Base-by-base conservation (phyloP, 176 grass and related monocot genomes). In the Ensete glaucum region DNA sequence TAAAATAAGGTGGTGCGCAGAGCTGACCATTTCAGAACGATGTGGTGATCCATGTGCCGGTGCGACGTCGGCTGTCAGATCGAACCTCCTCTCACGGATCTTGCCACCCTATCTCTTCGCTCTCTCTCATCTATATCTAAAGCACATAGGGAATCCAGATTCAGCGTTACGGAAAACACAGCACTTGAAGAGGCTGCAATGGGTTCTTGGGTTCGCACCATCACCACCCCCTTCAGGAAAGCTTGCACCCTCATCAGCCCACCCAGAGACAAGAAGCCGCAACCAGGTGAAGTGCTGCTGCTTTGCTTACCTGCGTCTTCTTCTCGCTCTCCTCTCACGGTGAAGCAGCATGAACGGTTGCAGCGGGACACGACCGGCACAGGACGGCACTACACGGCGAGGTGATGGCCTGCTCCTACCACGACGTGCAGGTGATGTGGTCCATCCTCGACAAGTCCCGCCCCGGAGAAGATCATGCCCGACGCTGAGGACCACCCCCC, bases 391-490 rank as follows among this genome's bases (percentile, higher is more conserved):
- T 76, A 8, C 74, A 76, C 20, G 29, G 74, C 48, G 74, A 76
- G 74, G 74, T 76, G 57, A 76, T 52, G 59, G 74, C 74, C 58
- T 76, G 74, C 29, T 9, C 74, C 3, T 76, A 76, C 48, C 16
- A 64, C 0, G 74, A 76, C 59, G 74, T 76, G n/a, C 29, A 64
- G 74, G 74, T 76, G 74, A 76, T 76, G 74, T 76, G 74, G 74
- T 76, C 74, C 43, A 76, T 76, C 74, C 74, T 76, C 2, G 74
- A 52, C 74, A 64, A 76, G 48, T 24, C 74, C 20, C 64, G 48
- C 55, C 56, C 58, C 12, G 57, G 55, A 19, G 73, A 75, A 24
- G 34, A 43, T 43, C 54, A 56, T 11, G 9, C 26, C 25, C 43
- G 50, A 0, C 11, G 50, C 68, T 52, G 43, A 50, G 21, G 63